Conservation (phyloP, 331 rosid species). For the Acacia pycnantha region DNA sequence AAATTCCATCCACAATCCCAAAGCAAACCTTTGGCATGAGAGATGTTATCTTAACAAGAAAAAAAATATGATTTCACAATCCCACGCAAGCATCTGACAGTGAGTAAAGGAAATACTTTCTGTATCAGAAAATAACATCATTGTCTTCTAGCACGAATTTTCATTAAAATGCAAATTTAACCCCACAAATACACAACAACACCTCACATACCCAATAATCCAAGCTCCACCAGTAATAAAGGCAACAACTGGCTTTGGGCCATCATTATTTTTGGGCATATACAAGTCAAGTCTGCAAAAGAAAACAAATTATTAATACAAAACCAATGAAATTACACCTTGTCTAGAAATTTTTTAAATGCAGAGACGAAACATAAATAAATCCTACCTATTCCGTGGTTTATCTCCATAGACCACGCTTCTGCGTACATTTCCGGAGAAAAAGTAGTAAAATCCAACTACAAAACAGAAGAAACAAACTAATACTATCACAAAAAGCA, state of each 20-base stretch:
- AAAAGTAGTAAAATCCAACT: slow-evolving; percentile 90
- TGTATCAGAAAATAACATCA: too few species aligned
- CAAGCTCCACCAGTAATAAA: too few species aligned
- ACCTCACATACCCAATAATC: too few species aligned
- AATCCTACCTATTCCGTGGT: slow-evolving; percentile 79
- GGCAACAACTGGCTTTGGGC: too few species aligned
- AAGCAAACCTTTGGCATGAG: not conserved
- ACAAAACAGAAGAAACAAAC: slow-evolving; percentile 30
- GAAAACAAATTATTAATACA: slow-evolving; percentile 8
- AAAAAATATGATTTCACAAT: too few species aligned
- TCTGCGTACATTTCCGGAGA: slow-evolving; percentile 78
- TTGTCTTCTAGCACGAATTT: too few species aligned
- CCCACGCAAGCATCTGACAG: too few species aligned
- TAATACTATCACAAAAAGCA: slow-evolving; percentile 9
- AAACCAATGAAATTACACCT: slow-evolving; percentile 14
- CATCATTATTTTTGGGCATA: slow-evolving; percentile 77
- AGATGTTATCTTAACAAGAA: too few species aligned
- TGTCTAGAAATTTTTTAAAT: not conserved
- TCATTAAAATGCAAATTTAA: too few species aligned
- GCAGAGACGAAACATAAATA: not conserved
- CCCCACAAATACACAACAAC: too few species aligned
- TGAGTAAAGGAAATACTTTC: too few species aligned
- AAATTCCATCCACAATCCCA: not conserved
- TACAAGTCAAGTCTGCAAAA: slow-evolving; percentile 87
- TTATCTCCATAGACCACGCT: slow-evolving; percentile 85